Evolutionary conservation across 164 flowering plant genomes (phyloP).

Genomic region (Magnolia sinica): DNA sequence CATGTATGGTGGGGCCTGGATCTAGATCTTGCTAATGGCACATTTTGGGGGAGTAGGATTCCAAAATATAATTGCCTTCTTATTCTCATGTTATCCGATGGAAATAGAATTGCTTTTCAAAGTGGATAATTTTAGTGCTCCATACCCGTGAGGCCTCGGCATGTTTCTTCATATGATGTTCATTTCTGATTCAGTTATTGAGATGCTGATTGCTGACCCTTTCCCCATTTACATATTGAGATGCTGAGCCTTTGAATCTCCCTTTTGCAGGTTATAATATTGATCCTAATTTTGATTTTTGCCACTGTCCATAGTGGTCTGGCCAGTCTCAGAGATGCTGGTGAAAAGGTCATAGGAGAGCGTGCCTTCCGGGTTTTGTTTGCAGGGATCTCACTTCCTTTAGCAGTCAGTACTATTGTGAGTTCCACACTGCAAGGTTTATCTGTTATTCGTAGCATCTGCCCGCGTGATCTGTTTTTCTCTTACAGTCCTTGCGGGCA

Average conservation of each 20-base stretch:
- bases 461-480: neutral
- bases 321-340: slow-evolving; percentile 78
- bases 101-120: too few relatives aligned
- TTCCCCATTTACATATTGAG: neutral
- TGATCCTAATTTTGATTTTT: slow-evolving; percentile 71
- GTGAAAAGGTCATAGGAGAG: slow-evolving; percentile 89
- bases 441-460: neutral
- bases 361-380: slow-evolving; percentile 87
- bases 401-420: slow-evolving; percentile 87
- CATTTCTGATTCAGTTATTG: neutral
- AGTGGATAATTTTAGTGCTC: too few relatives aligned
- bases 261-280: slow-evolving; percentile 74
- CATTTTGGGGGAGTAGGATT: neutral
- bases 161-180: neutral
- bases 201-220: neutral
- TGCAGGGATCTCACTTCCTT: slow-evolving; percentile 85
- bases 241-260: neutral
- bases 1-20: too few relatives aligned
- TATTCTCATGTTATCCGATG: too few relatives aligned
- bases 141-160: too few relatives aligned
- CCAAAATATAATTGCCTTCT: too few relatives aligned
- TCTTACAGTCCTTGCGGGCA: neutral
- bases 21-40: too few relatives aligned
- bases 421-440: slow-evolving; percentile 24
- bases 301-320: slow-evolving; percentile 90